phyloP scores from a whole-genome alignment of 371 early-diverging fungal species.

The Mucor piriformis region DNA sequence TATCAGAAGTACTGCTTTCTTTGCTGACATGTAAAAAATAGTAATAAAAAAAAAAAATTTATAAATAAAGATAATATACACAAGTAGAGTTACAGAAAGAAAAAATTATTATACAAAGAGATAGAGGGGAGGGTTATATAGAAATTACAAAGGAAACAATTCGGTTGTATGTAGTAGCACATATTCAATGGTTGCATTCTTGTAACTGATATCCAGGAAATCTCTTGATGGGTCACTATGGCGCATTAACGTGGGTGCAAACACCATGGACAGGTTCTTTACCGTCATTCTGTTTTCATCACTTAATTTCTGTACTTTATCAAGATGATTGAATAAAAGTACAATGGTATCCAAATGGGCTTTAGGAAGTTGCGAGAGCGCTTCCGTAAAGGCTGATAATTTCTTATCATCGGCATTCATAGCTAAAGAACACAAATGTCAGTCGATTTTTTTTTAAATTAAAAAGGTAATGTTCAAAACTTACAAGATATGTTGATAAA shows the following conservation, averaged over 20 bases:
- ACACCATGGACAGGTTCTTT: slow-evolving; percentile 89
- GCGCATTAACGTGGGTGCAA: slow-evolving; percentile 89
- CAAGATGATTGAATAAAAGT: slow-evolving; percentile 33
- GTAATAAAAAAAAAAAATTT: neutral
- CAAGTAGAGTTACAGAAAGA: neutral
- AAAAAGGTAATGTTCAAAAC: no score
- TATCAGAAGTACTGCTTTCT: slow-evolving; percentile 20
- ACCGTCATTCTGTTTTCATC: slow-evolving; percentile 81
- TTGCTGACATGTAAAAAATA: slow-evolving; percentile 29
- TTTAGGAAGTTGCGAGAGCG: slow-evolving; percentile 34
- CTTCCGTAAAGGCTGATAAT: slow-evolving; percentile 14
- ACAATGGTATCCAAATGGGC: slow-evolving; percentile 44
- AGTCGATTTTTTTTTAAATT: neutral
- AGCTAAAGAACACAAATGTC: slow-evolving; percentile 1
- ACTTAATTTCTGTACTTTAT: slow-evolving; percentile 55
- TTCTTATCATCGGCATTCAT: slow-evolving; percentile 23
- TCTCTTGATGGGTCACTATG: slow-evolving; percentile 70
- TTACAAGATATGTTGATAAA: slow-evolving; percentile 72
- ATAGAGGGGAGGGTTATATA: neutral
- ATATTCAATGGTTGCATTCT: slow-evolving; percentile 71
- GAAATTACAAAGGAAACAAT: slow-evolving; percentile 11
- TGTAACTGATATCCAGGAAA: slow-evolving; percentile 78
- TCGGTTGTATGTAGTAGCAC: slow-evolving; percentile 22
- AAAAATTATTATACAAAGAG: neutral
- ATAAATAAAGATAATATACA: slow-evolving; percentile 1